Evolutionary conservation across 2,329 filamentous ascomycete species (phyloP).

Genomic region (Penicillium sp.): DNA sequence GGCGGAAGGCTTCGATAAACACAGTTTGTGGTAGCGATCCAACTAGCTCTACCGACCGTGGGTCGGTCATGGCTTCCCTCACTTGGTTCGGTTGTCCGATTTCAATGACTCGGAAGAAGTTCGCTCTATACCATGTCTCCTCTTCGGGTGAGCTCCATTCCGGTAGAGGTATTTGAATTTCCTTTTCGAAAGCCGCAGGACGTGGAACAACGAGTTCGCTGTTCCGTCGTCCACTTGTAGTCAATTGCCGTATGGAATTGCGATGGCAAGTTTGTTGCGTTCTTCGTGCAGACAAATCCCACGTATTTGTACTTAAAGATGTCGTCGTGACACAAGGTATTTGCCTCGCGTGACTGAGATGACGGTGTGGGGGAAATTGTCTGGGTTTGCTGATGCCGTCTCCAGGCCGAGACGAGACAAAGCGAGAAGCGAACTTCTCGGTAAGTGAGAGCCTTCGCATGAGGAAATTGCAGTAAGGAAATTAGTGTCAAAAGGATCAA

Average conservation of each 20-base stretch:
- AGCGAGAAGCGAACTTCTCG: conserved; percentile 31
- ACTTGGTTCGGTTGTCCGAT: conserved; percentile 42
- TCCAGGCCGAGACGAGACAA: conserved; percentile 24
- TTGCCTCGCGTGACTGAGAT: background rate
- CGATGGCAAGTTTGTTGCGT: background rate
- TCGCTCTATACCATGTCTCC: conserved; percentile 9
- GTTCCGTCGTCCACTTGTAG: background rate
- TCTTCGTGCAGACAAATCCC: background rate
- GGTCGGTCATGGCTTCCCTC: conserved; percentile 35
- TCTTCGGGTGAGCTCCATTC: conserved; percentile 13
- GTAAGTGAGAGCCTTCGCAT: conserved; percentile 28
- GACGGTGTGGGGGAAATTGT: background rate
- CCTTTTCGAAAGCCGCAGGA: background rate
- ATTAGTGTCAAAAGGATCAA: background rate
- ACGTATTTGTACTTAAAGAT: background rate
- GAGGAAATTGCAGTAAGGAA: background rate
- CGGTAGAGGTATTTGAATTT: background rate
- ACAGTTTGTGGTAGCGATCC: conserved; percentile 51
- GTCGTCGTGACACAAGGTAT: background rate
- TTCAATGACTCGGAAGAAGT: conserved; percentile 30
- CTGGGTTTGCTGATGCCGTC: conserved; percentile 9
- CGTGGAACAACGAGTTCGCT: conserved; percentile 1
- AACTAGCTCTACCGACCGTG: conserved; percentile 29
- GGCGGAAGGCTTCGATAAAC: conserved; percentile 63
- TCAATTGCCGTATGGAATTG: background rate